Evolutionary conservation across 176 grass and related monocot species (phyloP).

Genomic region (Lolium perenne): DNA sequence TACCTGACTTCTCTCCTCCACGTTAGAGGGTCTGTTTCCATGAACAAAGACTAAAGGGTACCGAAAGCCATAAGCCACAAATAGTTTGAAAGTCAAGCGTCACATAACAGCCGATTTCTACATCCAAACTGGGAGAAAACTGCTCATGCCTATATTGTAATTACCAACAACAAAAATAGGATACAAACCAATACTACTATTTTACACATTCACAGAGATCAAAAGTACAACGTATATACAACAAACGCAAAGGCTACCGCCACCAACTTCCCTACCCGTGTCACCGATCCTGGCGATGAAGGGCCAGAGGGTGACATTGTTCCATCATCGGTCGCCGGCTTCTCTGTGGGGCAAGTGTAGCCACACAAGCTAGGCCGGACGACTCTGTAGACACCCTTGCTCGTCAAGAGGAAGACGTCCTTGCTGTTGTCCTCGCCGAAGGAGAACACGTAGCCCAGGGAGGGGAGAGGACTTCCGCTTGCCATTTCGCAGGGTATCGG

Average conservation of each 20-base stretch:
- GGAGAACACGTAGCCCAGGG: slow-evolving; percentile 67
- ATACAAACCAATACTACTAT: not conserved
- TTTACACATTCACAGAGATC: slow-evolving; percentile 20
- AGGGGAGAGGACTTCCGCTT: slow-evolving; percentile 32
- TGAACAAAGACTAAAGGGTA: not conserved
- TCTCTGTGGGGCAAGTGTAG: slow-evolving; percentile 60
- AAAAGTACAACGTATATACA: slow-evolving; percentile 15
- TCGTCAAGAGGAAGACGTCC: slow-evolving; percentile 70
- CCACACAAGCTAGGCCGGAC: slow-evolving; percentile 73
- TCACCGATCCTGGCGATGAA: not conserved
- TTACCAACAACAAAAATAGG: not conserved
- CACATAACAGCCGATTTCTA: not conserved
- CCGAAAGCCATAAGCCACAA: not conserved
- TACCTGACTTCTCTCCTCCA: too few relatives aligned
- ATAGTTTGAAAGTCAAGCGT: not conserved
- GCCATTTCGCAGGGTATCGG: slow-evolving; percentile 62
- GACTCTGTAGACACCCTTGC: slow-evolving; percentile 76
- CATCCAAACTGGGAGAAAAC: not conserved
- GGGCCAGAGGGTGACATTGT: not conserved
- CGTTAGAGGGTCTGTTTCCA: too few relatives aligned
- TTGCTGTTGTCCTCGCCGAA: slow-evolving; percentile 86
- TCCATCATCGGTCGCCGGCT: slow-evolving; percentile 38
- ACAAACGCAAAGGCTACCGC: not conserved
- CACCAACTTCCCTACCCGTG: not conserved
- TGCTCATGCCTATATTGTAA: not conserved